Conservation (phyloP, 2,329 filamentous ascomycete genomes). For the Fusarium secorum region DNA sequence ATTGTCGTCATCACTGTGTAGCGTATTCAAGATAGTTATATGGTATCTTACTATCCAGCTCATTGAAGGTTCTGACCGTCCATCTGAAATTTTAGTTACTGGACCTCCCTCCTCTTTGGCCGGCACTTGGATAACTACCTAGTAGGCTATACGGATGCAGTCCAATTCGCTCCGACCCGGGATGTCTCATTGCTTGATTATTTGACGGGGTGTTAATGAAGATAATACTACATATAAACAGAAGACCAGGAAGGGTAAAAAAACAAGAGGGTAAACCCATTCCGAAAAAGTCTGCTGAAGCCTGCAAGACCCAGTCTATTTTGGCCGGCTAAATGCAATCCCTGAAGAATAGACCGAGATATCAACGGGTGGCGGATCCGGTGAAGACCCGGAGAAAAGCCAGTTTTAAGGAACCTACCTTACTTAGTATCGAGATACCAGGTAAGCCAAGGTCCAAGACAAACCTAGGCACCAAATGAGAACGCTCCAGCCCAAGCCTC, state of each 20-base stretch:
- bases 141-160: not conserved
- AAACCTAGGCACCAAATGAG: slow-evolving; percentile 5
- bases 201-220: slow-evolving; percentile 1
- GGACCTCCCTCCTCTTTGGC: slow-evolving; percentile 3
- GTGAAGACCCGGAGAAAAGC: slow-evolving; percentile 28
- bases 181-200: slow-evolving; percentile 4
- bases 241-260: not conserved
- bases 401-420: not conserved
- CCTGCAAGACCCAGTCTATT: slow-evolving; percentile 21
- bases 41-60: not conserved
- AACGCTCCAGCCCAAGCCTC: slow-evolving; percentile 31
- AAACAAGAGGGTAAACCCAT: not conserved
- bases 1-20: slow-evolving; percentile 6
- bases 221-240: not conserved
- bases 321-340: slow-evolving; percentile 37
- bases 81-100: not conserved
- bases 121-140: not conserved
- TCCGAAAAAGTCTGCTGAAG: slow-evolving; percentile 22
- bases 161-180: slow-evolving; percentile 1
- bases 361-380: slow-evolving; percentile 39
- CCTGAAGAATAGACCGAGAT: slow-evolving; percentile 37
- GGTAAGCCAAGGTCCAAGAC: slow-evolving; percentile 21
- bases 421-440: not conserved
- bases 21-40: not conserved
- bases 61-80: not conserved